Conservation (phyloP, 1,284 basidiomycete species). For the Kwoniella shivajii region DNA sequence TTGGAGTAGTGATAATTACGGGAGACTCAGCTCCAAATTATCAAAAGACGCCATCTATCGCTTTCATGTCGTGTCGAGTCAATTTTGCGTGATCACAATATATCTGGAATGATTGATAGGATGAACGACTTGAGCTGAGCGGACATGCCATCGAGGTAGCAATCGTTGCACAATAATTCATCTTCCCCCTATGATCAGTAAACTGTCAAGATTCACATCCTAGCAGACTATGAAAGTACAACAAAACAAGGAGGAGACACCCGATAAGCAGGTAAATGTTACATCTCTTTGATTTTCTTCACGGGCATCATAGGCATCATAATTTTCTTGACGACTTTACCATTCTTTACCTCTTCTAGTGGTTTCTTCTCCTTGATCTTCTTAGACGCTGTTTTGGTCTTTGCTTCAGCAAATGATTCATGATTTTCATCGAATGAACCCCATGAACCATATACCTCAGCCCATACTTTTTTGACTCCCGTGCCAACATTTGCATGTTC, state of each 20-base stretch:
- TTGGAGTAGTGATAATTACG: neutral
- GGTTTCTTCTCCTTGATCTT: conserved; percentile 3
- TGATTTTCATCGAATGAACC: conserved; percentile 28
- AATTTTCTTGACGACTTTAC: conserved; percentile 36
- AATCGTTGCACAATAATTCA: too few relatives aligned
- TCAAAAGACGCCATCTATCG: neutral
- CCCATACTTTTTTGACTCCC: conserved; percentile 54
- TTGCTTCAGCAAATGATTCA: neutral
- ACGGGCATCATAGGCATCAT: conserved; percentile 48
- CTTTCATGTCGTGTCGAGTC: neutral
- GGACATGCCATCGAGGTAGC: too few relatives aligned
- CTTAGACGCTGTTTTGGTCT: conserved; percentile 14
- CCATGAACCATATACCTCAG: conserved; percentile 44
- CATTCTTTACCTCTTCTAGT: conserved; percentile 12
- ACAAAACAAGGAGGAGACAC: too few relatives aligned
- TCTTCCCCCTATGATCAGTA: too few relatives aligned
- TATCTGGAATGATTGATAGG: neutral
- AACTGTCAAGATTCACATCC: too few relatives aligned
- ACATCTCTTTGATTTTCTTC: neutral
- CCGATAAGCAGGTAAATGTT: too few relatives aligned
- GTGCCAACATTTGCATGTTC: conserved; percentile 50
- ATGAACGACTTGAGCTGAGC: too few relatives aligned
- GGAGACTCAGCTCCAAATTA: too few relatives aligned
- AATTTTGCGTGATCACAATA: neutral
- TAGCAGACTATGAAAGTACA: too few relatives aligned